Evolutionary conservation across 805 yeast species (phyloP).

Genomic region (Schwanniomyces vanrijiae): DNA sequence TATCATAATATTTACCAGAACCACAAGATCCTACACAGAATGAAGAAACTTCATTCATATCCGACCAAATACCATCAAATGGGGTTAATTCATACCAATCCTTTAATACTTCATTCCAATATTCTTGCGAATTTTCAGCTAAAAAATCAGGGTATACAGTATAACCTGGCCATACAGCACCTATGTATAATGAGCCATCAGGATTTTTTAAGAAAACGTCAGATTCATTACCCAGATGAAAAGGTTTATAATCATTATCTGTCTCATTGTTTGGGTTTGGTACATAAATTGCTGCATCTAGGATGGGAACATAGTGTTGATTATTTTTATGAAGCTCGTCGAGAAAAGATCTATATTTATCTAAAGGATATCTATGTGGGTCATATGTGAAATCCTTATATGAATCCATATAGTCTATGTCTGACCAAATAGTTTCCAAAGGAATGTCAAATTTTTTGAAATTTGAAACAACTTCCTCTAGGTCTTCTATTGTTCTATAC

Average conservation of each 20-base stretch:
- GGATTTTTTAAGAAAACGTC: conserved; percentile 22
- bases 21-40: conserved; percentile 35
- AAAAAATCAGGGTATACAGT: conserved; percentile 29
- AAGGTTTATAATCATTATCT: conserved; percentile 15
- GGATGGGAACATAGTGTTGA: conserved; percentile 25
- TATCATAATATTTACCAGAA: conserved; percentile 12
- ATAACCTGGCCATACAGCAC: conserved; percentile 32
- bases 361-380: conserved; percentile 18
- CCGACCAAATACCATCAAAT: conserved; percentile 23
- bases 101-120: conserved; percentile 20
- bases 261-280: conserved; percentile 21
- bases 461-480: conserved; percentile 16
- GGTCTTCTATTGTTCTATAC: conserved; percentile 14
- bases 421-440: conserved; percentile 24
- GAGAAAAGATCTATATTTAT: conserved; percentile 14
- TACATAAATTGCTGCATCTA: conserved; percentile 25
- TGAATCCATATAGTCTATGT: conserved; percentile 25
- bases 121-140: conserved; percentile 17
- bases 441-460: conserved; percentile 16
- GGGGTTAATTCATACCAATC: conserved; percentile 17
- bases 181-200: conserved; percentile 26
- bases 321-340: conserved; percentile 15
- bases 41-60: conserved; percentile 27
- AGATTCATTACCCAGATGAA: conserved; percentile 15
- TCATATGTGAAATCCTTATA: conserved; percentile 25